A percentile compares a stretch with the other conserved stretches of the same genome.
phyloP scores from a whole-genome alignment of 108 stramenopile genomes.

The Cyclotella choctawhatcheeana region DNA sequence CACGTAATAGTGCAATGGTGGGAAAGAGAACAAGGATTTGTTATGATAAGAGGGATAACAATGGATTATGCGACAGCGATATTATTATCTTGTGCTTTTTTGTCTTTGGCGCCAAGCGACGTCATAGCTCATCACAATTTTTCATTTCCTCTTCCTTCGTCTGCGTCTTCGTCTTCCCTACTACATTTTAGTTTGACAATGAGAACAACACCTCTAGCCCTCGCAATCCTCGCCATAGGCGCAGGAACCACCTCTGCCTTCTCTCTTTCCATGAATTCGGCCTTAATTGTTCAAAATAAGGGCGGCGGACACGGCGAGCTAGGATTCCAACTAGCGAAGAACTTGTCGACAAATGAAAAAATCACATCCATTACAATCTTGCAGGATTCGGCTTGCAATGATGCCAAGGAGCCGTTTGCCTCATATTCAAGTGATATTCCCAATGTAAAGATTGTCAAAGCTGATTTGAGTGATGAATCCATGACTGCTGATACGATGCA shows the following conservation, averaged over 20 bases:
- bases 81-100: too few species aligned
- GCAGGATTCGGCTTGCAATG: slow-evolving; percentile 83
- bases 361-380: slow-evolving; percentile 85
- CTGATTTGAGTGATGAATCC: slow-evolving; percentile 68
- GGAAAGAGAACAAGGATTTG: too few species aligned
- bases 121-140: too few species aligned
- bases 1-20: too few species aligned
- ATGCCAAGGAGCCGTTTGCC: slow-evolving; percentile 72
- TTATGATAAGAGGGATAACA: too few species aligned
- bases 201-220: slow-evolving; percentile 16
- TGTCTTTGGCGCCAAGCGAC: too few species aligned
- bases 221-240: slow-evolving; percentile 34
- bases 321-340: slow-evolving; percentile 82
- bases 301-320: slow-evolving; percentile 89
- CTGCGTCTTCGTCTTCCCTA: neutral
- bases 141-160: too few species aligned
- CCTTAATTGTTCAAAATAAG: slow-evolving; percentile 89
- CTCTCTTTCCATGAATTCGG: slow-evolving; percentile 68
- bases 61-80: too few species aligned
- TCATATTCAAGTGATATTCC: slow-evolving; percentile 78
- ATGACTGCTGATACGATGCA: slow-evolving; percentile 67
- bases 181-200: too few species aligned
- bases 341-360: slow-evolving; percentile 57
- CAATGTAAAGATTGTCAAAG: slow-evolving; percentile 76
- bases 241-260: slow-evolving; percentile 30